Base-by-base conservation (phyloP, 192 early-diverging fungal species). In the Phycomyces blakesleeanus region DNA sequence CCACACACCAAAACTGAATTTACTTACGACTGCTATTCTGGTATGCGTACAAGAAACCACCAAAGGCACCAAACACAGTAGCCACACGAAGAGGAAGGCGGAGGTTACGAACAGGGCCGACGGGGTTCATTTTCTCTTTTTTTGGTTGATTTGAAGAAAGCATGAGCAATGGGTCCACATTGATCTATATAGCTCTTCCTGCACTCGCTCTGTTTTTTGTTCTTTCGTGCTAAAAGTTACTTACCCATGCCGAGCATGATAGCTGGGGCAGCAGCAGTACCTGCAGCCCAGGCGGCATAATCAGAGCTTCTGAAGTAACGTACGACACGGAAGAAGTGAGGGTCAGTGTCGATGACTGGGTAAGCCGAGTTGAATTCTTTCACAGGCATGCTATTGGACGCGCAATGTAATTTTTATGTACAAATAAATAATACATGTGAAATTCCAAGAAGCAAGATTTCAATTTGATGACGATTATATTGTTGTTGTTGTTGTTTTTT, bases 251-350 rank as follows among this genome's bases (percentile, higher is more conserved):
- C 79, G 57, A 85, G 72, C 79, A 91, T 65, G 65, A 86, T 74
- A 44, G 82, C 91, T 12, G 96, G 96, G 40, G 85, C 91, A 37
- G 80, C 74, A 26, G 81, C 81, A 8, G 83, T 84, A 21, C 86
- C 66, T 6, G 75, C 85, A 50, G 77, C 87, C 75, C 83, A 80
- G 44, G 82, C 65, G 41, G 71, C 81, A 62, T 88, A 87, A 77
- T 98, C 96, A 15, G 82, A 81, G 38, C 84, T 66, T 53, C 96
- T 86, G 72, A 98, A 90, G 83, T 96, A 98, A 42, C 89, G 75
- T 59, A 98, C 80, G 1, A 98, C 91, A 52, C 92, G 86, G 66
- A 69, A 80, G 72, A 98, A 89, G 71, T 95, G 91, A 24, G 96
- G 96, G 69, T 98, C 91, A 54, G 84, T 87, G 75, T 90, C 92